Evolutionary conservation across 805 yeast species (phyloP), one percentile per base, ranked within the genome.

Genomic region (Pichia cephalocereana): DNA sequence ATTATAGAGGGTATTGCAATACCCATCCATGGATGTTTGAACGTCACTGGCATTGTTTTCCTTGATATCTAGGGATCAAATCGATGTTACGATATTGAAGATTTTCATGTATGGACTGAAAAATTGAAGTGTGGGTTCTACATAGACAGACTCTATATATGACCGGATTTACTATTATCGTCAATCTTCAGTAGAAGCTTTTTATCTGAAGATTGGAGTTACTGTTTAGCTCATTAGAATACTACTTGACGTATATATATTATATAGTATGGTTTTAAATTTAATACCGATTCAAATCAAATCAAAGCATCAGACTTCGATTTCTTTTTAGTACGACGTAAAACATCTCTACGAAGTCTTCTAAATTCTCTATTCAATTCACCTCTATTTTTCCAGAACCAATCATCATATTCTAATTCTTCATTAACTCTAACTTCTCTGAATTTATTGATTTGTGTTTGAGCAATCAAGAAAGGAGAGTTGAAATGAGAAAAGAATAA

Each of bases 391-490:
- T 80, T 84, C 83, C 86, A 87, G 64, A 90, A 91, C 76, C 85
- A 80, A 40, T 74, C 67, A 44, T 83, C 88, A 78, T 91, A 89
- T 10, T 68, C 69, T 19, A 71, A 66, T 4, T 58, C 58, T 12
- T 60, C 63, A 14, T 55, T 57, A 1, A 55, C 49, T 17, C 58
- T 52, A 32, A 71, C 64, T n/a, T 62, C 58, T 8, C 75, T 70
- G 36, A 84, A 55, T 57, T 80, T 83, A 50, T 76, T 77, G 43
- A 88, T 63, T 62, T 86, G 96, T 0, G 96, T 74, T 66, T 90
- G 98, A 0, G 96, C 82, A 45, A 77, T 78, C 53, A 91, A 69
- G 66, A 87, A 91, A 0, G 96, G 96, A 0, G 97, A 90, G 18
- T 84, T 84, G 12, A 72, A 68, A 62, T 91, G 97, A 2, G 83